phyloP scores from a whole-genome alignment of 2,329 filamentous ascomycete genomes.

The Alternaria brassicicola region DNA sequence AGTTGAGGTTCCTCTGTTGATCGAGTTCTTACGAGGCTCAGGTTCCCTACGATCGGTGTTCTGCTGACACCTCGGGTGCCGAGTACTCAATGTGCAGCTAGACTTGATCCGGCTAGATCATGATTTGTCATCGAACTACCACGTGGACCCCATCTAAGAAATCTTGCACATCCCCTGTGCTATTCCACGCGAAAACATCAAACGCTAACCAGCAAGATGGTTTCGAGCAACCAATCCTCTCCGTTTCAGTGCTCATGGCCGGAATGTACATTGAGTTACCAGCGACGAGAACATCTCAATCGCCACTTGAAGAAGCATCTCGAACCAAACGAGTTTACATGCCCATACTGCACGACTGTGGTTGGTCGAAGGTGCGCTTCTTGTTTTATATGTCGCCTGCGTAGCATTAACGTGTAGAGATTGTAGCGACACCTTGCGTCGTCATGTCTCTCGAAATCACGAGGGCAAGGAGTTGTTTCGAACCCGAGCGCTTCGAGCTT shows the following conservation, averaged over 20 bases:
- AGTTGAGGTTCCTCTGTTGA: not conserved
- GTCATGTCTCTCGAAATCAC: not conserved
- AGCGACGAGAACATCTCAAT: not conserved
- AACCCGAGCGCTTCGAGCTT: not conserved
- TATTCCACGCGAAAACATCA: not conserved
- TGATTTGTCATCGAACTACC: not conserved
- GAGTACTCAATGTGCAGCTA: not conserved
- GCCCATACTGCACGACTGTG: not conserved
- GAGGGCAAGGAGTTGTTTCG: not conserved
- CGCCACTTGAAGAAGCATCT: not conserved
- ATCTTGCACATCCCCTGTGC: not conserved
- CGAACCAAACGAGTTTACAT: not conserved
- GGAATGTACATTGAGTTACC: not conserved
- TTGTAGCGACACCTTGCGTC: not conserved
- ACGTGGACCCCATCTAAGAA: not conserved
- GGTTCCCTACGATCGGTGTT: not conserved
- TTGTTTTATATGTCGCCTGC: accelerated
- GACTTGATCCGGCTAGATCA: not conserved
- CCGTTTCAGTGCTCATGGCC: not conserved
- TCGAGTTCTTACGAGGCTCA: not conserved
- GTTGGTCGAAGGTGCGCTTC: not conserved
- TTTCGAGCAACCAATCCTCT: not conserved
- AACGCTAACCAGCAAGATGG: not conserved
- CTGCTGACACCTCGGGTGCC: not conserved
- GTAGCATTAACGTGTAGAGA: not conserved